phyloP scores from a whole-genome alignment of 495 filamentous ascomycete species.

The Penicillium silybi region DNA sequence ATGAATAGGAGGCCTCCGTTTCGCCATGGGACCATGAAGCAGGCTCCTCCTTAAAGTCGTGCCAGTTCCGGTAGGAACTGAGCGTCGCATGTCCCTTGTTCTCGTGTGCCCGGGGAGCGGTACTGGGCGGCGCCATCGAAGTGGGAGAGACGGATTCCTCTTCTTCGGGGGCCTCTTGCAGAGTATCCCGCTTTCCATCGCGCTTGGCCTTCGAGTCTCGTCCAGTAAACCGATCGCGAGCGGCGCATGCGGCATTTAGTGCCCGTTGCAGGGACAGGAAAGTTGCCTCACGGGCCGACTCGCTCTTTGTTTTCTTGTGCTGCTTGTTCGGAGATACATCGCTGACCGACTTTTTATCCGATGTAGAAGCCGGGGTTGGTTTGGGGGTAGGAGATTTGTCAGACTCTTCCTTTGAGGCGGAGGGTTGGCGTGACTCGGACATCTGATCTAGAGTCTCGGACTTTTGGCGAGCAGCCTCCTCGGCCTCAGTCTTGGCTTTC shows the following conservation, averaged over 20 bases:
- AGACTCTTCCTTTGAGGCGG: constrained; percentile 24
- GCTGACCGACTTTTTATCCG: constrained; percentile 17
- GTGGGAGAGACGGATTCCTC: constrained; percentile 29
- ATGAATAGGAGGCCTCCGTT: constrained; percentile 19
- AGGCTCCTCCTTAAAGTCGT: constrained; percentile 28
- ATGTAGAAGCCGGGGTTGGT: constrained; percentile 19
- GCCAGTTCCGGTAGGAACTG: constrained; percentile 33
- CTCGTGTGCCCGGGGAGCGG: constrained; percentile 5
- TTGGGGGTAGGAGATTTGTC: constrained; percentile 33
- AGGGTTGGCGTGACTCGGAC: constrained; percentile 22
- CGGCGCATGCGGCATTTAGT: constrained; percentile 42
- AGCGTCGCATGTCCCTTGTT: constrained; percentile 12
- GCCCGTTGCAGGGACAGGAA: constrained; percentile 45
- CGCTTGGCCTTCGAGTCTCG: constrained; percentile 17
- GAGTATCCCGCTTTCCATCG: neutral
- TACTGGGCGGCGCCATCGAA: constrained; percentile 27
- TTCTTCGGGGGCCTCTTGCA: constrained; percentile 10
- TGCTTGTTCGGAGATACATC: constrained; percentile 19
- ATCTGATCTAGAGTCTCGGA: constrained; percentile 24
- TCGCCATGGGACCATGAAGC: constrained; percentile 29
- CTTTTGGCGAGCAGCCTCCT: constrained; percentile 38
- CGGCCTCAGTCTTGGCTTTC: constrained; percentile 48
- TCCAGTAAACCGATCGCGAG: constrained; percentile 33
- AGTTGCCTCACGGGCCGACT: constrained; percentile 41
- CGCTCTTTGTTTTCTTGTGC: constrained; percentile 41